Conservation (phyloP, 2,329 filamentous ascomycete genomes). For the Penicillium sp. region DNA sequence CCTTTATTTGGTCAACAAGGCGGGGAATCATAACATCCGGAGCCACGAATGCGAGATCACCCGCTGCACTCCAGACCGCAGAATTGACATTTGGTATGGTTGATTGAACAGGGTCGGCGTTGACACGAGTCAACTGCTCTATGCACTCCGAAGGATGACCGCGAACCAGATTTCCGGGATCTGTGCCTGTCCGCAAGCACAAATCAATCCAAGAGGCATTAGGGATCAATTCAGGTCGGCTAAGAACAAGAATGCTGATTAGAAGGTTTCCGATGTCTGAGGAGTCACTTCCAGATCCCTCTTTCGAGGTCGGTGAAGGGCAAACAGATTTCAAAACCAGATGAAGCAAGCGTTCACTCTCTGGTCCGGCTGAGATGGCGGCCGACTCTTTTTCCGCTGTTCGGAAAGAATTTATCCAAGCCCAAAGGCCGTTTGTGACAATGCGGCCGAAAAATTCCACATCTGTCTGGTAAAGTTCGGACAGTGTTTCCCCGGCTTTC, state of each 20-base stretch:
- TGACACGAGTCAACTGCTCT: constrained; percentile 59
- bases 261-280: constrained; percentile 66
- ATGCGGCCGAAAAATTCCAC: constrained; percentile 60
- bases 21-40: constrained; percentile 75
- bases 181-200: constrained; percentile 73
- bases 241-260: constrained; percentile 72
- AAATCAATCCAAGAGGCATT: constrained; percentile 83
- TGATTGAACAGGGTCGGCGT: constrained; percentile 45
- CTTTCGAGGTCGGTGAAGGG: constrained; percentile 28
- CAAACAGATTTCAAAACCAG: constrained; percentile 50
- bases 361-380: constrained; percentile 63
- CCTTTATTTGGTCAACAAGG: constrained; percentile 69
- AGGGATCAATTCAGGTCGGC: constrained; percentile 73
- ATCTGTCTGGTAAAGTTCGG: constrained; percentile 61
- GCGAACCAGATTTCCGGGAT: constrained; percentile 74
- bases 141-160: constrained; percentile 64
- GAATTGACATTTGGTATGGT: constrained; percentile 46
- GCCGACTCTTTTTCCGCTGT: constrained; percentile 74
- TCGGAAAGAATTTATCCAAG: constrained; percentile 68
- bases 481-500: constrained; percentile 60
- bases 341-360: constrained; percentile 60
- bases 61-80: constrained; percentile 79
- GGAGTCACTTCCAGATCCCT: constrained; percentile 38
- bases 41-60: constrained; percentile 89
- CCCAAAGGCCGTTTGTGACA: constrained; percentile 73